These are phyloP conservation scores for Dryas integrifolia DNA, from an alignment of 331 rosid genomes.

Conservation along the genomic window DNA sequence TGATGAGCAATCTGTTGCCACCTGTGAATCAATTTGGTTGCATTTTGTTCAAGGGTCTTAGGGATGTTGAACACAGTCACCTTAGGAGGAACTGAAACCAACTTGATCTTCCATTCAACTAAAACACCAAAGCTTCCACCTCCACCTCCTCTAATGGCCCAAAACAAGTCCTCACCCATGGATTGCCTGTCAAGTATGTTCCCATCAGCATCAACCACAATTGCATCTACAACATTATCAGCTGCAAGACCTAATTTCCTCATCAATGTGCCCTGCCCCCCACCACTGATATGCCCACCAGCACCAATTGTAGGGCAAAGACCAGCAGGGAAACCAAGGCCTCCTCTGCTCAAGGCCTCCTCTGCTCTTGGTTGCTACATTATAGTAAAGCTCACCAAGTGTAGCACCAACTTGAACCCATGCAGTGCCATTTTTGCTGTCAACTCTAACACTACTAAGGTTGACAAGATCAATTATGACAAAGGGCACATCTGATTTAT, in stretches of 20 bases:
- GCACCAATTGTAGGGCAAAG: conserved; percentile 56
- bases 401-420: conserved; percentile 70
- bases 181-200: conserved; percentile 43
- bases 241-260: conserved; percentile 60
- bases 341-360: conserved; percentile 41
- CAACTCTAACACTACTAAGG: conserved; percentile 34
- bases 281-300: conserved; percentile 69
- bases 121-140: conserved; percentile 63
- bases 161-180: conserved; percentile 68
- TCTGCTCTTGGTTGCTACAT: conserved; percentile 39
- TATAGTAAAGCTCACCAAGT: conserved; percentile 51
- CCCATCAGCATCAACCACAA: conserved; percentile 46
- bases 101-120: conserved; percentile 58
- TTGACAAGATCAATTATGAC: conserved; percentile 43
- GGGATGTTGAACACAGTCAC: conserved; percentile 66
- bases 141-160: conserved; percentile 79
- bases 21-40: conserved; percentile 45
- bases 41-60: conserved; percentile 48
- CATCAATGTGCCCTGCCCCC: conserved; percentile 60
- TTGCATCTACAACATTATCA: conserved; percentile 57
- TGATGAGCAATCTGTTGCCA: conserved; percentile 68
- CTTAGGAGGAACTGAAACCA: conserved; percentile 55
- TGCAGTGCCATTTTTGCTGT: conserved; percentile 38
- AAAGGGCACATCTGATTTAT: conserved; percentile 49
- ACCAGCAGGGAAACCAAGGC: conserved; percentile 61